Conservation (phyloP, 768 basidiomycete genomes). For the Leccinum boreale region DNA sequence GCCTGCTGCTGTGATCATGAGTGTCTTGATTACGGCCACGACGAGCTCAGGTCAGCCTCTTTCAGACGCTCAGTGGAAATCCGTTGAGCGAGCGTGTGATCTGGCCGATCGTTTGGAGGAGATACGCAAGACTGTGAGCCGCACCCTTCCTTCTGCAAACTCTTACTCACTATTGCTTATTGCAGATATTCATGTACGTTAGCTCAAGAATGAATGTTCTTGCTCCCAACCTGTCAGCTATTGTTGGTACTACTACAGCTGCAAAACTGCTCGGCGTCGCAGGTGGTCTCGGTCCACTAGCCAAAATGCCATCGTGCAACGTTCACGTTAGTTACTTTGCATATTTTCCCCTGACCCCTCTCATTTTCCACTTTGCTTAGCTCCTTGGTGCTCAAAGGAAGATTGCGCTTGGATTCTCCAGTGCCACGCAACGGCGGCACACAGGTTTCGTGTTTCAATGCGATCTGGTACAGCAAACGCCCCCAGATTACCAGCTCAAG, state of each 20-base stretch:
- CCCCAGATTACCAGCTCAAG: conserved; percentile 86
- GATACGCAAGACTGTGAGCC: conserved; percentile 75
- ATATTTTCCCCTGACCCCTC: neutral
- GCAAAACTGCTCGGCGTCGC: conserved; percentile 98
- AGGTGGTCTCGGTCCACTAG: conserved; percentile 85
- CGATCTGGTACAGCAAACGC: conserved; percentile 80
- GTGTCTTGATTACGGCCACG: conserved; percentile 92
- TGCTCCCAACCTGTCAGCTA: conserved; percentile 96
- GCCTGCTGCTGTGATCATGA: conserved; percentile 90
- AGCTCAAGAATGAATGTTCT: conserved; percentile 98
- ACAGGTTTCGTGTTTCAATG: conserved; percentile 98
- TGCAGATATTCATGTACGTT: conserved; percentile 96
- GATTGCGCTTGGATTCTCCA: conserved; percentile 89
- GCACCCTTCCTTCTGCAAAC: neutral
- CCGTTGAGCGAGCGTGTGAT: conserved; percentile 83
- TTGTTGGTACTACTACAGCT: conserved; percentile 98
- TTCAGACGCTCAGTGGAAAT: conserved; percentile 66
- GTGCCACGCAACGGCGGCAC: conserved; percentile 81
- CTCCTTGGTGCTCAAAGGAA: conserved; percentile 93
- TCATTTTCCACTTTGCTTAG: conserved; percentile 38
- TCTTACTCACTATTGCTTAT: conserved; percentile 1
- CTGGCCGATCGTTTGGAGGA: conserved; percentile 87
- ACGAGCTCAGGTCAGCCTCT: conserved; percentile 81
- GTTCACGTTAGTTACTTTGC: conserved; percentile 65
- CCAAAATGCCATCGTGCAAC: conserved; percentile 94